Base-by-base conservation (phyloP, 352 stramenopile genomes). In the Vaucheria bursata region DNA sequence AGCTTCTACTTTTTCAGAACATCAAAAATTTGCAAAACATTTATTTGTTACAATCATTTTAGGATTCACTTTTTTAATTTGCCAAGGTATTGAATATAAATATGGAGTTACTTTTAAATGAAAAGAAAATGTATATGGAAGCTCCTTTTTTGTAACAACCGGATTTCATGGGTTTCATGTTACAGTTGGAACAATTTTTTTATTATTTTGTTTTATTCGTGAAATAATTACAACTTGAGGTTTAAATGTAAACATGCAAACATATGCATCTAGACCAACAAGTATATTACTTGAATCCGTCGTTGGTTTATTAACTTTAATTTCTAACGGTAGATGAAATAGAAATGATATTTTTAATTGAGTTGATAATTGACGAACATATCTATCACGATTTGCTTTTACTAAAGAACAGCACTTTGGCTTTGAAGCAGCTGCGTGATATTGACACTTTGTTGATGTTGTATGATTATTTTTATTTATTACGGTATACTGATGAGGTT, bases 151-250 rank as follows among this genome's bases (percentile, higher is more conserved):
- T 84, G 83, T 87, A 75, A 77, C 82, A 65, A 87, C 81, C 70
- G 83, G 83, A 18, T 85, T 87, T 86, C 81, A 87, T 79, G 84
- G 82, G 72, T 88, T 87, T 83, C 84, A 88, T 80, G 83, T 88
- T 49, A 78, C 78, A 49, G 78, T 83, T 34, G 70, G 70, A 32
- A 75, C 70, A 8, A 1, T 75, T 49, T 87, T 87, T 81, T 77
- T n/a, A n/a, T n/a, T n/a, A n/a, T n/a, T n/a, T n/a, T n/a, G n/a
- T n/a, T n/a, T n/a, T n/a, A n/a, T n/a, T n/a, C n/a, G n/a, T n/a
- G n/a, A n/a, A n/a, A n/a, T n/a, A n/a, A n/a, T n/a, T n/a, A n/a
- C n/a, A n/a, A n/a, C n/a, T n/a, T n/a, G n/a, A n/a, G n/a, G n/a
- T n/a, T n/a, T n/a, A n/a, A n/a, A n/a, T n/a, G n/a, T n/a, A n/a